Evolutionary conservation across 257 asterid genomes (phyloP).

Genomic region (Gentiana dahurica): DNA sequence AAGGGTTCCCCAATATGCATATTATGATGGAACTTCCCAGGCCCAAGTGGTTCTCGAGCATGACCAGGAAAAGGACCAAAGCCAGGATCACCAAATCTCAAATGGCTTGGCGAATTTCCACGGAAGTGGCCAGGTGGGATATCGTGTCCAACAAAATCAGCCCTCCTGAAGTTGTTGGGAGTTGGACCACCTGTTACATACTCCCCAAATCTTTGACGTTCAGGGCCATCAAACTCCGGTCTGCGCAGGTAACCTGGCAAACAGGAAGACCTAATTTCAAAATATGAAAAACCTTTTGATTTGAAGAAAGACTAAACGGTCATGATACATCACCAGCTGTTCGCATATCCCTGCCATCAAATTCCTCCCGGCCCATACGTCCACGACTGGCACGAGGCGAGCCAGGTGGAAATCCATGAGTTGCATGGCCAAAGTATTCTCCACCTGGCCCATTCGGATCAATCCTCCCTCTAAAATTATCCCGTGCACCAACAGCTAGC

Average conservation of each 20-base stretch:
- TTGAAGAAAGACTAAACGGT: slow-evolving; percentile 36
- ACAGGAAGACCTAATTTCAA: slow-evolving; percentile 41
- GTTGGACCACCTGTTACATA: slow-evolving; percentile 33
- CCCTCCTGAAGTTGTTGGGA: slow-evolving; percentile 31
- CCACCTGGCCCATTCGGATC: slow-evolving; percentile 40
- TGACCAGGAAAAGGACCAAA: slow-evolving; percentile 47
- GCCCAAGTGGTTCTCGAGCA: slow-evolving; percentile 32
- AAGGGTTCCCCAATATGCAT: slow-evolving; percentile 37
- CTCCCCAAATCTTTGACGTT: slow-evolving; percentile 44
- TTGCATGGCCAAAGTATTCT: slow-evolving; percentile 40
- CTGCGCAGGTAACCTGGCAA: slow-evolving; percentile 42
- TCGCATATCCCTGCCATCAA: slow-evolving; percentile 38
- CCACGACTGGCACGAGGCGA: slow-evolving; percentile 14
- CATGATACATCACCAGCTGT: slow-evolving; percentile 58
- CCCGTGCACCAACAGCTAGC: slow-evolving; percentile 7
- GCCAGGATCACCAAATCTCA: slow-evolving; percentile 35
- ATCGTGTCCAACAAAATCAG: slow-evolving; percentile 41
- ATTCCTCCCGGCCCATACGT: slow-evolving; percentile 33
- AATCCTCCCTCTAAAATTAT: slow-evolving; percentile 7
- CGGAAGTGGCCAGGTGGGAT: slow-evolving; percentile 31
- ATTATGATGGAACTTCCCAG: slow-evolving; percentile 36
- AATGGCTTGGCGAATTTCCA: slow-evolving; percentile 34
- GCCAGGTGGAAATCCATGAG: slow-evolving; percentile 44
- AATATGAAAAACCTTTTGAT: slow-evolving; percentile 40
- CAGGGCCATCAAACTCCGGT: slow-evolving; percentile 42